Conservation (phyloP, 1,284 basidiomycete species). For the Clitocybe nebularis region DNA sequence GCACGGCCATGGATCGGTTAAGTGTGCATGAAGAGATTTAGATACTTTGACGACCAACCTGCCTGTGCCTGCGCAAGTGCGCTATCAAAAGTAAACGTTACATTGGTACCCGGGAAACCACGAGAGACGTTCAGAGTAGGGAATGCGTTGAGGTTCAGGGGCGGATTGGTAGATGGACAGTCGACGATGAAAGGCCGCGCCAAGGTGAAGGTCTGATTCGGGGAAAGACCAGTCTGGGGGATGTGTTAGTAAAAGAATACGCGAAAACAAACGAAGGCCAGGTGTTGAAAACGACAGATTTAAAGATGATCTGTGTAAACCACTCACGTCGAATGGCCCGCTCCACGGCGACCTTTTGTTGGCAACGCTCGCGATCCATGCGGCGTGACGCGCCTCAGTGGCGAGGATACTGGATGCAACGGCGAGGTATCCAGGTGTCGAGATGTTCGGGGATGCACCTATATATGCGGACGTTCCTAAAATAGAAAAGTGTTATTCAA, state of each 20-base stretch:
- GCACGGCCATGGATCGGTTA: background rate
- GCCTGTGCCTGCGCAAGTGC: slow-evolving; percentile 1
- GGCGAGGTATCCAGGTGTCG: slow-evolving; percentile 32
- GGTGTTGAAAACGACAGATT: background rate
- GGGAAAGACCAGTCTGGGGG: slow-evolving; percentile 31
- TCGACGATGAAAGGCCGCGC: slow-evolving; percentile 38
- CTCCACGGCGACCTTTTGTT: slow-evolving; percentile 45
- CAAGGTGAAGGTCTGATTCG: slow-evolving; percentile 43
- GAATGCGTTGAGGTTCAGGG: slow-evolving; percentile 42
- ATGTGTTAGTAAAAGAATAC: background rate
- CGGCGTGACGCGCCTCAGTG: slow-evolving; percentile 42
- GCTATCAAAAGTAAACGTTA: slow-evolving; percentile 13
- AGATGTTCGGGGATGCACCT: slow-evolving; percentile 38
- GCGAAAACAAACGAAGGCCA: background rate
- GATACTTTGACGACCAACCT: too few species aligned
- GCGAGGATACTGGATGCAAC: slow-evolving; percentile 39
- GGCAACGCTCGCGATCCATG: slow-evolving; percentile 46
- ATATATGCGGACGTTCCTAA: slow-evolving; percentile 17
- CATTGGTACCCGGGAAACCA: slow-evolving; percentile 15
- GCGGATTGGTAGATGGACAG: slow-evolving; percentile 50
- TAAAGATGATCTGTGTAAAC: too few species aligned
- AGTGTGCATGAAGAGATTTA: too few species aligned
- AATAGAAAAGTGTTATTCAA: background rate
- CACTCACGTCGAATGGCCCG: slow-evolving; percentile 39
- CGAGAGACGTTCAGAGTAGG: slow-evolving; percentile 31